Conservation (phyloP, 2,329 filamentous ascomycete genomes). For the Samsoniella hepiali region DNA sequence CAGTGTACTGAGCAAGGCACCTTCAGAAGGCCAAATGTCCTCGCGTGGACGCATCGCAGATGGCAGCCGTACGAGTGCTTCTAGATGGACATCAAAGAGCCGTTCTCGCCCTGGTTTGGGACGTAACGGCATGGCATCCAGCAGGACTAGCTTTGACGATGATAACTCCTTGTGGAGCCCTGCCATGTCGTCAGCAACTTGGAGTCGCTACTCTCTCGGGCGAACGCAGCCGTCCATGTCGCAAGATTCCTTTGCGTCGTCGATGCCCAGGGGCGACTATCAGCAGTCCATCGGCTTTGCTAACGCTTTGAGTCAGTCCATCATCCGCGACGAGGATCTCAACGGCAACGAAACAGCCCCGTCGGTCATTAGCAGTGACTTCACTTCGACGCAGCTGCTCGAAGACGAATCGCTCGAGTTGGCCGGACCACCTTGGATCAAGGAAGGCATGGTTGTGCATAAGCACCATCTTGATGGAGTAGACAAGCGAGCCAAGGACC, state of each 20-base stretch:
- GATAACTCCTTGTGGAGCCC: conserved; percentile 88
- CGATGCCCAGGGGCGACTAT: conserved; percentile 74
- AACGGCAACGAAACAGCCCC: conserved; percentile 46
- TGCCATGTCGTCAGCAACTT: conserved; percentile 78
- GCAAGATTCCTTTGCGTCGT: conserved; percentile 82
- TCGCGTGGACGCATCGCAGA: conserved; percentile 69
- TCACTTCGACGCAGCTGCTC: conserved; percentile 62
- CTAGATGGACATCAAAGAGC: conserved; percentile 81
- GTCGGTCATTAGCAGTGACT: conserved; percentile 58
- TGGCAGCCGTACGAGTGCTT: conserved; percentile 47
- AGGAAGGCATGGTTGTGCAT: conserved; percentile 92
- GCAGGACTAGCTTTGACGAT: conserved; percentile 91
- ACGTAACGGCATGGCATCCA: conserved; percentile 79
- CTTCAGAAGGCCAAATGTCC: conserved; percentile 74
- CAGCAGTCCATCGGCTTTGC: conserved; percentile 97
- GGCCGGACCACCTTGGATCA: conserved; percentile 93
- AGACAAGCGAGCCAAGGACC: conserved; percentile 89
- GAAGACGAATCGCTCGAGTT: conserved; percentile 93
- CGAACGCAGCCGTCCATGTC: conserved; percentile 90
- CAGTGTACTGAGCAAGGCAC: conserved; percentile 88
- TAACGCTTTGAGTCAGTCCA: conserved; percentile 92
- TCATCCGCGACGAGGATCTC: conserved; percentile 81
- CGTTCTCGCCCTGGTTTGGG: conserved; percentile 73
- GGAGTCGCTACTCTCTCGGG: conserved; percentile 90
- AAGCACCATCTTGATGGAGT: conserved; percentile 92